Conservation (phyloP, 1,139 yeast genomes). For the Magnusiomyces fungicola region DNA sequence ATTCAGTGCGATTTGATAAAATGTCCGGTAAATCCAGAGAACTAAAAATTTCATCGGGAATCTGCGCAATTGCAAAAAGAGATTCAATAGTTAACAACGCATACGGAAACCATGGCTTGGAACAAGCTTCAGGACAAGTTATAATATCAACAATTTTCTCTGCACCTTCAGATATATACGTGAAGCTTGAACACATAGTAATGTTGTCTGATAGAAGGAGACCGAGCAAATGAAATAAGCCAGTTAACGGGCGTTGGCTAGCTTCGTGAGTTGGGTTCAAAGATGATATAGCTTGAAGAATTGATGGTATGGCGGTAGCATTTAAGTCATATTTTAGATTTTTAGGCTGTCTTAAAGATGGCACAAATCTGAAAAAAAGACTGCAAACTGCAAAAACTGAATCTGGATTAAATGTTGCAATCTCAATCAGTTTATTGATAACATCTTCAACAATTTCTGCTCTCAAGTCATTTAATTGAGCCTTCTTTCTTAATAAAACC, state of each 20-base stretch:
- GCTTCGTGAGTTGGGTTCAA: slow-evolving; percentile 29
- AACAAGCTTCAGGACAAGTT: slow-evolving; percentile 17
- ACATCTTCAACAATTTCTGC: not conserved
- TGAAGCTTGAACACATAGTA: slow-evolving; percentile 36
- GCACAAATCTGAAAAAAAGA: slow-evolving; percentile 34
- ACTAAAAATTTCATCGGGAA: slow-evolving; percentile 17
- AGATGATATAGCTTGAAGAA: slow-evolving; percentile 34
- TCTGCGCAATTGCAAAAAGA: slow-evolving; percentile 20
- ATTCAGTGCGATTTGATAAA: not conserved
- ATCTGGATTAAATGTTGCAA: slow-evolving; percentile 47
- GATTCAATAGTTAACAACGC: slow-evolving; percentile 29
- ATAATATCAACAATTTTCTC: slow-evolving; percentile 24
- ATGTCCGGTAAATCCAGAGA: not conserved
- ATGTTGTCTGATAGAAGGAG: slow-evolving; percentile 37
- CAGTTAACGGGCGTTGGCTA: slow-evolving; percentile 34
- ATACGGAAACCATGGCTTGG: slow-evolving; percentile 29
- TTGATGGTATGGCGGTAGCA: slow-evolving; percentile 30
- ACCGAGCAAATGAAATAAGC: slow-evolving; percentile 44
- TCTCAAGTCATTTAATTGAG: not conserved
- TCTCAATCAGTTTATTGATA: slow-evolving; percentile 42
- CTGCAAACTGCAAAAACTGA: slow-evolving; percentile 45
- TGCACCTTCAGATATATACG: slow-evolving; percentile 36
- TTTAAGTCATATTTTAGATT: slow-evolving; percentile 19
- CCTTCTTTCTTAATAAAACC: not conserved
- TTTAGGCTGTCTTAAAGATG: slow-evolving; percentile 28